Base-by-base conservation (phyloP, 1,284 basidiomycete species). In the Meira miltonrushii region DNA sequence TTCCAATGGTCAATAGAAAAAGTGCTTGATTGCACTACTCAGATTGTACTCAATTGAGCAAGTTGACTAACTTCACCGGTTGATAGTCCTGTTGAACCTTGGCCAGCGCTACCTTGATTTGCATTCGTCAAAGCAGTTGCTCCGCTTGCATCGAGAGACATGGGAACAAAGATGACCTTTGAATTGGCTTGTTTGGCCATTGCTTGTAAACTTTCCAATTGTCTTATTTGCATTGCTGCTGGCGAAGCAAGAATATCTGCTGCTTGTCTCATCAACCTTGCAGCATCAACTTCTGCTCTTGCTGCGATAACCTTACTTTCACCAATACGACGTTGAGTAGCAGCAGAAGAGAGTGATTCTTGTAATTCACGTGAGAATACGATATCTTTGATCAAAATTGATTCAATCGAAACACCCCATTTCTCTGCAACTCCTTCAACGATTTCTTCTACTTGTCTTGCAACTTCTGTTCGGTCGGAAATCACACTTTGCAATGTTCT, bases 141-240 rank as follows among this genome's bases (percentile, higher is more conserved):
- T 8, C 13, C 21, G 3, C 13, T 5, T 48, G 46, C 2, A 17
- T 48, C 60, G 59, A 69, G 64, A 49, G 62, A 60, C 90, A 92
- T 92, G n/a, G 90, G 90, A 21, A 92, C 91, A 73, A 95, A 94
- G 60, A 94, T 84, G 67, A 93, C 90, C 81, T 96, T 96, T 82
- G 84, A 86, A 68, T 83, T 83, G 21, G 87, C 84, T 10, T 84
- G 85, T 79, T 89, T 88, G 40, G 85, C 84, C 84, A 84, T 84
- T 44, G 79, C 82, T 83, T 86, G 84, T 72, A 91, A 81, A 41
- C 92, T 90, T 80, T 95, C 92, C 67, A 96, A 85, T 78, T 94
- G 91, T 64, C 93, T 84, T 78, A 96, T 96, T 80, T 95, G 92
- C 90, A 97, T 95, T 60, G 92, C 93, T 23, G 92, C 91, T 17